These are phyloP conservation scores for Scytalidium lignicola DNA, from an alignment of 2,329 filamentous ascomycete genomes.

Conservation along the genomic window DNA sequence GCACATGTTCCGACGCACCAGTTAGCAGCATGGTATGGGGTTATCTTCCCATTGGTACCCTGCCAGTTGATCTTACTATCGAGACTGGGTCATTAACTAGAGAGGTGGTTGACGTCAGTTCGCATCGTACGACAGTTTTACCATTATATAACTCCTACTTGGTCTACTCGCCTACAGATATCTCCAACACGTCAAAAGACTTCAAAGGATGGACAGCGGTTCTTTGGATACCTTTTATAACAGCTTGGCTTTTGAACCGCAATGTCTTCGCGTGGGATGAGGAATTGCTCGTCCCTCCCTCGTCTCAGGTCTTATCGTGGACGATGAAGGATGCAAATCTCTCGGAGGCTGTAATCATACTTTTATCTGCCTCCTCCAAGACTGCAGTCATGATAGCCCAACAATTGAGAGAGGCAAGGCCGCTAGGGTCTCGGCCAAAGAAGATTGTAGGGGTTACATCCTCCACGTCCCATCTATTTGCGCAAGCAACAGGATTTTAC, in stretches of 20 bases:
- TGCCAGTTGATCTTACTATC: slow-evolving; percentile 19
- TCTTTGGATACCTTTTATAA: slow-evolving; percentile 16
- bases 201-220: slow-evolving; percentile 16
- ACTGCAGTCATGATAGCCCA: slow-evolving; percentile 19
- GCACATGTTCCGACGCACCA: slow-evolving; percentile 11
- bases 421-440: slow-evolving; percentile 9
- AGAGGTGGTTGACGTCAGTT: slow-evolving; percentile 13
- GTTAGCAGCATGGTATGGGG: slow-evolving; percentile 15
- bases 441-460: slow-evolving; percentile 20
- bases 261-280: slow-evolving; percentile 19
- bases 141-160: slow-evolving; percentile 22
- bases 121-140: slow-evolving; percentile 14
- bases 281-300: slow-evolving; percentile 10
- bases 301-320: slow-evolving; percentile 5
- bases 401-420: slow-evolving; percentile 16
- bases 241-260: slow-evolving; percentile 17
- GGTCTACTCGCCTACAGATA: slow-evolving; percentile 4
- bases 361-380: slow-evolving; percentile 19
- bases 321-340: slow-evolving; percentile 16
- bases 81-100: no score
- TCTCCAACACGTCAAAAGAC: slow-evolving; percentile 6
- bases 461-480: slow-evolving; percentile 12
- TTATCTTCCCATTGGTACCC: slow-evolving; percentile 21
- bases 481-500: slow-evolving; percentile 15
- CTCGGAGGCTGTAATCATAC: slow-evolving; percentile 12